A percentile compares a stretch with the other conserved stretches of the same genome.
These are phyloP conservation scores for Leccinum subatratum DNA, from an alignment of 1,284 basidiomycete species.

Conservation along the genomic window DNA sequence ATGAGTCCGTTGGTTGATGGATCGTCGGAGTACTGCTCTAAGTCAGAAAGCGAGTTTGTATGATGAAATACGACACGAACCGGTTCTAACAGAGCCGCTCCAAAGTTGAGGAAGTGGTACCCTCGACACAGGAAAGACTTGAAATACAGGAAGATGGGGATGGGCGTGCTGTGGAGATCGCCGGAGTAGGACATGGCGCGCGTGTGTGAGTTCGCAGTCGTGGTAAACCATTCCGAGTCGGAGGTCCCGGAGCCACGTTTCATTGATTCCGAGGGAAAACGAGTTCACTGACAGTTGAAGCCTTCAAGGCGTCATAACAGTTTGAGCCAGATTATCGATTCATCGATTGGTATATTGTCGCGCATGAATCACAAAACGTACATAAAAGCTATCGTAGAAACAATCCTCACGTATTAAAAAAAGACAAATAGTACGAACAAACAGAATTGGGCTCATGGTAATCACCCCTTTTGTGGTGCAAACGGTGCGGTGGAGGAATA, in stretches of 20 bases:
- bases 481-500: not conserved
- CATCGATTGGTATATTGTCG: constrained; percentile 30
- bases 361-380: constrained; percentile 35
- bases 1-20: constrained; percentile 68
- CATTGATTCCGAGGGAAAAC: too few relatives aligned
- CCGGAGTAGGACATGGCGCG: constrained; percentile 31
- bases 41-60: constrained; percentile 5
- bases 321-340: not conserved
- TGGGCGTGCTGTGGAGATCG: constrained; percentile 8
- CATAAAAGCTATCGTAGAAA: too few relatives aligned
- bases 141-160: constrained; percentile 23
- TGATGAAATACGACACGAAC: constrained; percentile 16
- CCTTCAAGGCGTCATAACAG: too few relatives aligned
- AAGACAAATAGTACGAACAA: too few relatives aligned
- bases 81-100: constrained; percentile 81
- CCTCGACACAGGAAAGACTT: constrained; percentile 15
- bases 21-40: constrained; percentile 66
- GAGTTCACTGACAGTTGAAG: constrained; percentile 4
- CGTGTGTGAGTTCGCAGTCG: too few relatives aligned
- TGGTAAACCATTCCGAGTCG: too few relatives aligned
- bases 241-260: too few relatives aligned
- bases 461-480: not conserved
- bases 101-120: constrained; percentile 45
- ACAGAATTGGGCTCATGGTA: not conserved
- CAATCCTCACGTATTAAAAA: too few relatives aligned